phyloP scores from a whole-genome alignment of 1,139 yeast genomes.

The Yamadazyma friedrichii region DNA sequence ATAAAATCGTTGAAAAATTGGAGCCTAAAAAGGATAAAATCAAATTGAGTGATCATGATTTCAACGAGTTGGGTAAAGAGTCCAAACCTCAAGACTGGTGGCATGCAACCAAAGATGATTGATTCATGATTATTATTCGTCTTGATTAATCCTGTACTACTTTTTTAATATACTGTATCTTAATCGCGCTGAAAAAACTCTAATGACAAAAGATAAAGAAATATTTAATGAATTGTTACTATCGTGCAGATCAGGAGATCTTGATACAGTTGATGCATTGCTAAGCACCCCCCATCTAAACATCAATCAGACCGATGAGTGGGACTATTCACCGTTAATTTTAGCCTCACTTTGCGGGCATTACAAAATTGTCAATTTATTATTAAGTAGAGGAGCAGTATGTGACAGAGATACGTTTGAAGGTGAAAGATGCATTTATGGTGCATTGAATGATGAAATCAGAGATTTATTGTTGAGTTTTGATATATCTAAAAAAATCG shows the following conservation, averaged over 20 bases:
- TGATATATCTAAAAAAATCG: conserved; percentile 69
- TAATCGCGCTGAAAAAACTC: too few species aligned
- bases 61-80: background rate
- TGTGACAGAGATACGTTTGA: conserved; percentile 79
- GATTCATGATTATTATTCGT: too few species aligned
- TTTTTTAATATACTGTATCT: too few species aligned
- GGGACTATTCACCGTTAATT: conserved; percentile 74
- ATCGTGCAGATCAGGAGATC: conserved; percentile 71
- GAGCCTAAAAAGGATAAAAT: conserved; percentile 3
- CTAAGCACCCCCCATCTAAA: conserved; percentile 53
- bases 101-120: background rate
- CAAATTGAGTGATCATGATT: conserved; percentile 4
- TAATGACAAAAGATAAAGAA: background rate
- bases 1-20: background rate
- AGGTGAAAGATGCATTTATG: conserved; percentile 78
- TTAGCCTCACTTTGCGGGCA: conserved; percentile 78
- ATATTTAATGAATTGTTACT: conserved; percentile 48
- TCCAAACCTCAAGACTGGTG: conserved; percentile 6
- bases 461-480: conserved; percentile 56
- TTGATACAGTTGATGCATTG: conserved; percentile 58
- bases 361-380: conserved; percentile 53
- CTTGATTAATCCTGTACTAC: too few species aligned
- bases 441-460: conserved; percentile 69
- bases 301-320: conserved; percentile 64
- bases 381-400: conserved; percentile 64